Evolutionary conservation across 768 basidiomycete species (phyloP), one percentile per base, ranked within the genome.

Genomic region (Chalciporus pseudorubinellus): DNA sequence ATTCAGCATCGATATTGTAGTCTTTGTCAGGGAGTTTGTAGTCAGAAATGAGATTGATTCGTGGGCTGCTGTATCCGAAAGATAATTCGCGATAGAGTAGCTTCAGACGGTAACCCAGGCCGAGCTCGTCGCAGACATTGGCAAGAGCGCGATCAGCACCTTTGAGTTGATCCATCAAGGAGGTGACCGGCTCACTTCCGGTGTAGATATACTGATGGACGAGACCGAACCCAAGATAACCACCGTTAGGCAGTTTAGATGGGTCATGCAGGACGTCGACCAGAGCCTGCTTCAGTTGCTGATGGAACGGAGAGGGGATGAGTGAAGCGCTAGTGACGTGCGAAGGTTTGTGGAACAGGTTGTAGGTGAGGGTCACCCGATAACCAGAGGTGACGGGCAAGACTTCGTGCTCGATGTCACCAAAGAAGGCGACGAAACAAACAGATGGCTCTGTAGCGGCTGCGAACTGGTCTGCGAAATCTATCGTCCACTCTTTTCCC

Each of bases 331-430:
- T 42, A 16, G 33, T n/a, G 16, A 34, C 2, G 48, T 6, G 18
- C 29, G 41, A 28, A 12, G 33, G 19, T 14, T 45, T 24, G 40
- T 51, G 43, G 34, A 49, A 39, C 19, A 77, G 67, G 54, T 74
- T 76, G 60, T 72, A 74, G 2, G 77, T 73, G 42, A 79, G 36
- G 4, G 73, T 77, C 33, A 79, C 66, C 1, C 78, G 70, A 36
- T 71, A 61, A 3, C 78, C 78, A 0, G 70, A 66, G 6, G 33
- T 64, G 47, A 80, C 72, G 0, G 64, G 67, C 14, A 65, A 34
- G 34, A 79, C 74, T 44, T 79, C 72, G 54, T 77, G 75, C 44
- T 77, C 72, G 51, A 77, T 63, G 43, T 77, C 77, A 29, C 71
- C 68, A 60, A 67, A 48, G 14, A 79, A 76, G 10, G 75, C 72